Percentiles rank a stretch among this genome's conserved stretches.
Evolutionary conservation across 208 protist species (phyloP).

Genomic region (Leishmania martiniquensis): DNA sequence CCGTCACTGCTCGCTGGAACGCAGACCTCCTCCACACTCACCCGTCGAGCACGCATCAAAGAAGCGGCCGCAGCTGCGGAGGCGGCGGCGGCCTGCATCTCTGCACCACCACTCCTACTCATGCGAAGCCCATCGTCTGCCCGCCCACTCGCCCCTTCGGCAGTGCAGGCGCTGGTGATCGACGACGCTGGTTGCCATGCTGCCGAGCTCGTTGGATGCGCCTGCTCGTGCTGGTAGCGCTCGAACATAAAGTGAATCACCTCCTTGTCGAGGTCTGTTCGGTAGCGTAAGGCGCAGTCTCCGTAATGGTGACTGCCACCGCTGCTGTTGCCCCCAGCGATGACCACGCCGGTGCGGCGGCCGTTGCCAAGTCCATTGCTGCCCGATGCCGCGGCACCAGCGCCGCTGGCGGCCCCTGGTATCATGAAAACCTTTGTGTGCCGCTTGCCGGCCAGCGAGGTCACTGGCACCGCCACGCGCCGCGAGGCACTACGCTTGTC

Average conservation of each 20-base stretch:
- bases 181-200: background rate
- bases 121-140: background rate
- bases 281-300: conserved; percentile 63
- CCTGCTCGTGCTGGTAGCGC: conserved; percentile 46
- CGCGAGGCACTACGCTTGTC: background rate
- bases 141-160: background rate
- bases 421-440: conserved; percentile 17
- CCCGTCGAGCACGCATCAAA: conserved; percentile 11
- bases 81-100: background rate
- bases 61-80: background rate
- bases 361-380: background rate
- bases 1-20: conserved; percentile 43
- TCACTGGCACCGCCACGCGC: conserved; percentile 14
- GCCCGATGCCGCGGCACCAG: background rate
- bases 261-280: conserved; percentile 83
- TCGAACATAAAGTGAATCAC: conserved; percentile 89
- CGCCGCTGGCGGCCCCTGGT: conserved; percentile 2
- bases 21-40: conserved; percentile 45
- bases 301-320: conserved; percentile 12
- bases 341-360: background rate
- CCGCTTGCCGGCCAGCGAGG: conserved; percentile 27
- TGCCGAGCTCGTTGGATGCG: conserved; percentile 12
- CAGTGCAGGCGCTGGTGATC: no score
- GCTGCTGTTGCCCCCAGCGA: background rate
- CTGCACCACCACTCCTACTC: background rate